Percentiles rank a stretch among this genome's conserved stretches.
phyloP scores from a whole-genome alignment of 192 early-diverging fungal species.

The Backusella mclennaniae region DNA sequence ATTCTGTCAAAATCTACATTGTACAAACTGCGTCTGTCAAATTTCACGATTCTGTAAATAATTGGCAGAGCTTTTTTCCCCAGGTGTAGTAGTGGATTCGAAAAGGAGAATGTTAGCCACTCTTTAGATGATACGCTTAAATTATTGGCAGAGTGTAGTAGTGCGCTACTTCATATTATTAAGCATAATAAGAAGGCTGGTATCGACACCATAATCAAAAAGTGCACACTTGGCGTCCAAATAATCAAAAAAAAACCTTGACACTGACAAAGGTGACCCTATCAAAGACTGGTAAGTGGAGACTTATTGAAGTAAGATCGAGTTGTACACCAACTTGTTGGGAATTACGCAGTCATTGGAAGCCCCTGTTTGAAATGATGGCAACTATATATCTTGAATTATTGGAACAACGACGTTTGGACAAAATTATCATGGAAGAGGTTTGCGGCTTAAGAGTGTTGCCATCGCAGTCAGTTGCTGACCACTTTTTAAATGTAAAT shows the following conservation, averaged over 20 bases:
- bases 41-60: too few relatives aligned
- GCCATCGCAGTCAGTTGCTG: background rate
- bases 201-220: background rate
- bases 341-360: background rate
- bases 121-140: constrained; percentile 8
- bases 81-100: background rate
- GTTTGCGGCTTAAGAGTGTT: constrained; percentile 2
- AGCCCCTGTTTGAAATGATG: background rate
- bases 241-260: background rate
- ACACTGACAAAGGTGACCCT: background rate
- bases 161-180: background rate
- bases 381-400: background rate
- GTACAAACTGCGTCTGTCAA: too few relatives aligned
- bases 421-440: background rate
- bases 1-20: too few relatives aligned
- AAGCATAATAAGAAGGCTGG: background rate
- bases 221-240: background rate
- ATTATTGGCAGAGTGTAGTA: background rate
- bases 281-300: background rate
- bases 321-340: background rate
- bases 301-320: background rate
- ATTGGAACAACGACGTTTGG: background rate
- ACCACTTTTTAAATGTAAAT: constrained; percentile 12
- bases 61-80: too few relatives aligned
- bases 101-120: background rate